A percentile compares a stretch with the other conserved stretches of the same genome.
phyloP scores from a whole-genome alignment of 345 rosid genomes.

The Hevea brasiliensis region DNA sequence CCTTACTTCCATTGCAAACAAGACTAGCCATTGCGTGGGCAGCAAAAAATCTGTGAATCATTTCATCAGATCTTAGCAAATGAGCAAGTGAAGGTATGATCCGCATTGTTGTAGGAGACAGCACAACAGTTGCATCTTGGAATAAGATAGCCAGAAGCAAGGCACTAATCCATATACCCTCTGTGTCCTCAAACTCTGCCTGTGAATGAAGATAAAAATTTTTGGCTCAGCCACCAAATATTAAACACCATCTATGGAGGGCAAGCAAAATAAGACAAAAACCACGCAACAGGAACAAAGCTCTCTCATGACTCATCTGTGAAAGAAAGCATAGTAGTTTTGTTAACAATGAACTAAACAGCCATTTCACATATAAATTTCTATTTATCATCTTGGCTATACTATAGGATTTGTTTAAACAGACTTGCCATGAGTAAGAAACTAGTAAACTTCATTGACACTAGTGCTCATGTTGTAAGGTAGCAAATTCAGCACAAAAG shows the following conservation, averaged over 20 bases:
- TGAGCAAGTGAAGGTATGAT: slow-evolving; percentile 69
- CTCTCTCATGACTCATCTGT: neutral
- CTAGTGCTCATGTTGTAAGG: neutral
- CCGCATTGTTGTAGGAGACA: slow-evolving; percentile 59
- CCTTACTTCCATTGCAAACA: slow-evolving; percentile 60
- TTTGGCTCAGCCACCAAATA: slow-evolving; percentile 13
- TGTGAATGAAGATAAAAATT: slow-evolving; percentile 27
- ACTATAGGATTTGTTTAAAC: neutral
- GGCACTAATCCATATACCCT: slow-evolving; percentile 76
- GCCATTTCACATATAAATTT: neutral
- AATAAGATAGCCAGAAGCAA: slow-evolving; percentile 75
- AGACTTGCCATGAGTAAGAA: neutral
- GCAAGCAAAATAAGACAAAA: slow-evolving; percentile 3
- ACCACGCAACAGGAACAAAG: neutral
- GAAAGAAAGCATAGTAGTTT: neutral
- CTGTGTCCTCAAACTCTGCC: slow-evolving; percentile 67
- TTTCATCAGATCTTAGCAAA: slow-evolving; percentile 73
- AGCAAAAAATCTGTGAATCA: slow-evolving; percentile 71
- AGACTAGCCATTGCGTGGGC: slow-evolving; percentile 92
- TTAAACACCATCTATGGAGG: neutral
- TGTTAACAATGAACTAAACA: neutral
- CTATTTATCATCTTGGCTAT: neutral
- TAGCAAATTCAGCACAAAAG: neutral
- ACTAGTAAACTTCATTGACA: neutral
- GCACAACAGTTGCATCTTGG: slow-evolving; percentile 60